Percentiles rank a stretch among this genome's conserved stretches.
Evolutionary conservation across 495 filamentous ascomycete genomes (phyloP).

Genomic region (Talaromyces adpressus): DNA sequence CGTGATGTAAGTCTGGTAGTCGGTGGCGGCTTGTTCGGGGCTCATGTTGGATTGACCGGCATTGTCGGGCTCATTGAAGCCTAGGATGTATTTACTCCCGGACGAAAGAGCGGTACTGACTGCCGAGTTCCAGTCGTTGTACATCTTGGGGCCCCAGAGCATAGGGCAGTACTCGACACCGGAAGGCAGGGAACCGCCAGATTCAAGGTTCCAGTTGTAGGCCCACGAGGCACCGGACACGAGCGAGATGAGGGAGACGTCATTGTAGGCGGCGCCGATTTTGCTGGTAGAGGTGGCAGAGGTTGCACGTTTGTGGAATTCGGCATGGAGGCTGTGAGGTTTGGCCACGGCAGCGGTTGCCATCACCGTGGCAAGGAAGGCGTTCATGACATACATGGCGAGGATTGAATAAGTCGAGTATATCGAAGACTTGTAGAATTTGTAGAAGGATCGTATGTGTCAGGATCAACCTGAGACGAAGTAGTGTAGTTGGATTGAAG

Average conservation of each 20-base stretch:
- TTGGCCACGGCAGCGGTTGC: constrained; percentile 30
- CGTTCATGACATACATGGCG: constrained; percentile 22
- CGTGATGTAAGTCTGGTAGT: constrained; percentile 62
- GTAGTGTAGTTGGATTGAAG: not conserved
- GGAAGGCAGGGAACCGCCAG: constrained; percentile 27
- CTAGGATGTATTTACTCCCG: constrained; percentile 58
- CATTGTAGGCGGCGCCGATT: constrained; percentile 79
- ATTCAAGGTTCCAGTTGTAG: constrained; percentile 72
- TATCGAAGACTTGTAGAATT: not conserved
- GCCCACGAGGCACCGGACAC: constrained; percentile 45
- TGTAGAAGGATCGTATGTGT: not conserved
- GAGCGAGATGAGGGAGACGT: constrained; percentile 45
- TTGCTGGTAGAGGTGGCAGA: constrained; percentile 18
- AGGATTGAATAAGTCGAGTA: not conserved
- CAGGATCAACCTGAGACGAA: constrained; percentile 8
- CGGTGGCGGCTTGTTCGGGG: constrained; percentile 49
- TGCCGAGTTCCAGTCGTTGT: constrained; percentile 53
- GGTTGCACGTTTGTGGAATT: constrained; percentile 13
- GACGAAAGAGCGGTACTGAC: constrained; percentile 50
- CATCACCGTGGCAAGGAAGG: constrained; percentile 29
- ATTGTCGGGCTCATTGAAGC: constrained; percentile 87
- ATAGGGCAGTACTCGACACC: constrained; percentile 64
- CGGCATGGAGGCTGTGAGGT: constrained; percentile 17
- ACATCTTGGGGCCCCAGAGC: constrained; percentile 56
- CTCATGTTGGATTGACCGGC: constrained; percentile 57